A percentile compares a stretch with the other conserved stretches of the same genome.
These are phyloP conservation scores for Sequoia sempervirens DNA, from an alignment of 75 land plant species.

Conservation along the genomic window DNA sequence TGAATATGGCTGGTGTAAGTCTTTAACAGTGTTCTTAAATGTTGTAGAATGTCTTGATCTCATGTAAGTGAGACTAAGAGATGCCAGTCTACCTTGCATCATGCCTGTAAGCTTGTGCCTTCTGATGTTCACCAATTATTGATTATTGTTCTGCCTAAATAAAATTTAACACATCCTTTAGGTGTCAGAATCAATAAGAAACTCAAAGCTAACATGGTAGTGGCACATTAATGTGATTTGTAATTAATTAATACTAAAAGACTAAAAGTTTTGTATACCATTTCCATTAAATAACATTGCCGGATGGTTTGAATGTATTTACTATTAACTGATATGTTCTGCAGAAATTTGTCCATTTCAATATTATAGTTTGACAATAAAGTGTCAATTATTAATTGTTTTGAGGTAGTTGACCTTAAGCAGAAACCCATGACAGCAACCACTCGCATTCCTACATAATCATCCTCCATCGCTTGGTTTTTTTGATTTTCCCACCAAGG, in stretches of 20 bases:
- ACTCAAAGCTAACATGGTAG: neutral
- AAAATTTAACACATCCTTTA: neutral
- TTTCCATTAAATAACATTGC: neutral
- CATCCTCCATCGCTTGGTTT: no score
- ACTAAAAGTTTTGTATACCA: neutral
- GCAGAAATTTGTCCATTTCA: neutral
- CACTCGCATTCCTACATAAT: no score
- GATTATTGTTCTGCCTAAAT: neutral
- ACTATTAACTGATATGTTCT: no score
- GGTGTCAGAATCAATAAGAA: neutral
- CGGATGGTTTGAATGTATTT: neutral
- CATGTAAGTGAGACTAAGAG: neutral
- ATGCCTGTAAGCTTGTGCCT: neutral
- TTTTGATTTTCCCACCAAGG: no score
- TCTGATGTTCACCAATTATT: neutral
- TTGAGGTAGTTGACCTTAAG: no score
- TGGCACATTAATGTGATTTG: neutral
- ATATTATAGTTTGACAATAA: neutral
- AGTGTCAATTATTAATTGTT: neutral
- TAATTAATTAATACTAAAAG: neutral
- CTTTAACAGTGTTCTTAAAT: neutral
- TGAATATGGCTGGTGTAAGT: neutral
- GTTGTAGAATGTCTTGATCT: neutral
- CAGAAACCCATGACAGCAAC: no score
- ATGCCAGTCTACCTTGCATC: neutral